Base-by-base conservation (phyloP, 768 basidiomycete genomes). In the Russula ochroleuca region DNA sequence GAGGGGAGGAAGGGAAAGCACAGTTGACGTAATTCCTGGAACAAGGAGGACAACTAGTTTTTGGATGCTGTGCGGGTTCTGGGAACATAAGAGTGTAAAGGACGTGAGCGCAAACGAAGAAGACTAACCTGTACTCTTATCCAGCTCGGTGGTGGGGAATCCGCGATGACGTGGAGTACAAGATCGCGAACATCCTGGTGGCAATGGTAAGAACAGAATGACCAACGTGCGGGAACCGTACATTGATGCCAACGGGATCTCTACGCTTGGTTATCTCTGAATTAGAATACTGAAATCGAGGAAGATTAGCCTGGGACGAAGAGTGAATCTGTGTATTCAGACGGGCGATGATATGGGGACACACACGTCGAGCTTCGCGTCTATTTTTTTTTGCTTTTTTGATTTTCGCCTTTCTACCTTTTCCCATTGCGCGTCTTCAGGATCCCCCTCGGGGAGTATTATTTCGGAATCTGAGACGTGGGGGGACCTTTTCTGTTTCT, bases 91-190 rank as follows among this genome's bases (percentile, higher is more conserved):
- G 54, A 40, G n/a, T 35, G 48, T 53, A 52, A 37, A 68, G 9
- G 19, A 33, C 33, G 5, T 13, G 35, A 53, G 33, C 23, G 5
- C 15, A 14, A 28, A 19, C 1, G 45, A 14, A 14, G 35, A 43
- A 33, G 23, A 38, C 50, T 52, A 21, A 5, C 94, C 74, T 94
- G 88, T 47, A 95, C 81, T 56, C 83, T 81, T 21, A 98, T 81
- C 94, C 94, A 98, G 59, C 85, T 85, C 0, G 89, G 88, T 1
- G 90, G 86, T n/a, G 88, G 86, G 19, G 84, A 86, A 70, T 95
- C 92, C 0, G 89, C 88, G 28, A 87, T 75, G 51, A 96, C 77
- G 68, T 97, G 90, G 3, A 98, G 76, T 11, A 88, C 80, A 21
- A 98, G 79, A 70, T 98, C 94, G 40, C 96, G 83, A 23, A 98